phyloP scores from a whole-genome alignment of 164 flowering plant genomes.

The Magnolia officinalis region DNA sequence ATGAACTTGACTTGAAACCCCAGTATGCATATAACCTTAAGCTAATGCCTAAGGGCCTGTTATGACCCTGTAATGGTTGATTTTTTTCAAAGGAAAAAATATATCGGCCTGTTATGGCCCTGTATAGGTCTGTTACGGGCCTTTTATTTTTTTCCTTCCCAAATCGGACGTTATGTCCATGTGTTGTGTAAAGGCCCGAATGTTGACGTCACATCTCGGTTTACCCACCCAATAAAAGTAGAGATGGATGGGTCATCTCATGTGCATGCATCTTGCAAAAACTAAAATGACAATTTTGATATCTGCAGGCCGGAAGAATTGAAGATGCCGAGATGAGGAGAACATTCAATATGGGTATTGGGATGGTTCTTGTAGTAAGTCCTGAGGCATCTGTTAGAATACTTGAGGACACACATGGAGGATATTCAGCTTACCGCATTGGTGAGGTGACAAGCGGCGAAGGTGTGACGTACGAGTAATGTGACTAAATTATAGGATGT shows the following conservation, averaged over 20 bases:
- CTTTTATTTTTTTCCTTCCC: too few species aligned
- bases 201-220: too few species aligned
- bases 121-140: too few species aligned
- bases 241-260: background rate
- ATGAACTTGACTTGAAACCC: background rate
- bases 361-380: slow-evolving; percentile 75
- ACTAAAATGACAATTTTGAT: background rate
- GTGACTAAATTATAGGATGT: background rate
- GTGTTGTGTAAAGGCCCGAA: too few species aligned
- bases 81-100: too few species aligned
- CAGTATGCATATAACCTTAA: background rate
- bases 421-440: slow-evolving; percentile 33
- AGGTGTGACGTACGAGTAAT: slow-evolving; percentile 38
- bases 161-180: too few species aligned
- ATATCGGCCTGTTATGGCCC: too few species aligned
- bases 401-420: slow-evolving; percentile 33
- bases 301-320: slow-evolving; percentile 60
- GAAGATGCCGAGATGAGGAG: slow-evolving; percentile 84
- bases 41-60: background rate
- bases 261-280: background rate
- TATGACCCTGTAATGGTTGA: too few species aligned
- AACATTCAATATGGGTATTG: slow-evolving; percentile 90
- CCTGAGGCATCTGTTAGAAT: slow-evolving; percentile 61
- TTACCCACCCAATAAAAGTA: too few species aligned
- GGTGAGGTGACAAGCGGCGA: slow-evolving; percentile 58